These are phyloP conservation scores for Solanum raphanifolium DNA, from an alignment of 257 asterid genomes.

Conservation along the genomic window DNA sequence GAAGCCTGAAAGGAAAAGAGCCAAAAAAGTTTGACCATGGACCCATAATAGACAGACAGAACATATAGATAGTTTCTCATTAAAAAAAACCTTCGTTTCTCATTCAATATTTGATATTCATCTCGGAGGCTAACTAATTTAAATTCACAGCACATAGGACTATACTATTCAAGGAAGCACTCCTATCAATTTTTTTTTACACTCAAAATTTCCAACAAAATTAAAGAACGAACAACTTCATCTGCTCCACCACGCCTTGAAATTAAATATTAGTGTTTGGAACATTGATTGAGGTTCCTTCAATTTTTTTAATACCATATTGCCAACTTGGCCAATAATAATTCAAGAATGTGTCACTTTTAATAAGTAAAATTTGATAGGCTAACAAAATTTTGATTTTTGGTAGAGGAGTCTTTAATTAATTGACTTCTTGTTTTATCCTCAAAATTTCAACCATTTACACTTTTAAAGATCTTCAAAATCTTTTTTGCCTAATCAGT, in stretches of 20 bases:
- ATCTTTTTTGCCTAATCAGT: not conserved
- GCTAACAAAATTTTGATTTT: not conserved
- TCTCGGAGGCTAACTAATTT: accelerated
- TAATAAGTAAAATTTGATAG: not conserved
- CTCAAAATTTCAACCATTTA: not conserved
- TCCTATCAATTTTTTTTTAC: not conserved
- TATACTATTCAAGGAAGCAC: not conserved
- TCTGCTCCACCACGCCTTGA: not conserved
- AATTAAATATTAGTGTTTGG: not conserved
- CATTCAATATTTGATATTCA: not conserved
- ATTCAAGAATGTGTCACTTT: not conserved
- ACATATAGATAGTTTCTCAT: not conserved
- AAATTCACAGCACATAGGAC: not conserved
- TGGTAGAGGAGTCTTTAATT: not conserved
- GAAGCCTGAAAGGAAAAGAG: conserved; percentile 3
- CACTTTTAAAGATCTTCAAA: not conserved
- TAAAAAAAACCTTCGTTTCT: accelerated
- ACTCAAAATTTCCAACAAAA: not conserved
- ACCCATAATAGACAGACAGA: conserved; percentile 38
- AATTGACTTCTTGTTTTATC: not conserved
- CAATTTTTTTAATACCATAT: not conserved
- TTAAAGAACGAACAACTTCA: not conserved
- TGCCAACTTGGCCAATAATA: not conserved
- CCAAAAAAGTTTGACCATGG: conserved; percentile 48
- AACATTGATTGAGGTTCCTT: conserved; percentile 5